phyloP scores from a whole-genome alignment of 2,329 filamentous ascomycete species.

The Zymoseptoria tritici region DNA sequence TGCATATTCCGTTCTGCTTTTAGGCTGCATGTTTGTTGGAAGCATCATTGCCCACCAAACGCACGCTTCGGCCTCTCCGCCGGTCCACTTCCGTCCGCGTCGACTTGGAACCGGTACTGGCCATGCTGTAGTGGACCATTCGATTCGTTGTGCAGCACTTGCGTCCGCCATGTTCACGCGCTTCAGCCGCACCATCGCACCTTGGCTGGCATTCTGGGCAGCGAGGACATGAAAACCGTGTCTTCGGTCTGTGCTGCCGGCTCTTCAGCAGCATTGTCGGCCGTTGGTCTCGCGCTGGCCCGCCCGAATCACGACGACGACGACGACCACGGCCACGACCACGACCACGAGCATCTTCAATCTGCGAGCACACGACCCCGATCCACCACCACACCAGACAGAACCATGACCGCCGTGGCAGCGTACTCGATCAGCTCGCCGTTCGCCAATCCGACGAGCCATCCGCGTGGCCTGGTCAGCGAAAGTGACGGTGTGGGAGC shows the following conservation, averaged over 20 bases:
- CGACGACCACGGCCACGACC: constrained; percentile 29
- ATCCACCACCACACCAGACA: constrained; percentile 3
- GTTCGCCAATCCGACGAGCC: constrained; percentile 11
- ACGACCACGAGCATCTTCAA: constrained; percentile 9
- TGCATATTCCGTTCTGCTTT: background rate
- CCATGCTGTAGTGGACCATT: background rate
- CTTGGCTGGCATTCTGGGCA: background rate
- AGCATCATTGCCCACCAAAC: background rate
- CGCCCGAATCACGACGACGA: constrained; percentile 11
- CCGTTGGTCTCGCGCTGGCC: constrained; percentile 40
- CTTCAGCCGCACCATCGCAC: background rate
- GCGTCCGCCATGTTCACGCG: constrained; percentile 1
- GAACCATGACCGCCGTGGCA: constrained; percentile 16
- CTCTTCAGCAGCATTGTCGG: constrained; percentile 52
- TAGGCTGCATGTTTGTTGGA: background rate
- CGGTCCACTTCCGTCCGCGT: background rate
- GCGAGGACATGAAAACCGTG: constrained; percentile 16
- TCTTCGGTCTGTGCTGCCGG: constrained; percentile 52
- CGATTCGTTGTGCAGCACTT: background rate
- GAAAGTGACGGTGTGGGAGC: constrained; percentile 8
- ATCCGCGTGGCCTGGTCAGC: constrained; percentile 10
- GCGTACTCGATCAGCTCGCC: constrained; percentile 12
- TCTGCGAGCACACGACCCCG: background rate
- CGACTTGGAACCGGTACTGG: background rate
- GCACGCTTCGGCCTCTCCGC: background rate